phyloP scores from a whole-genome alignment of 2,329 filamentous ascomycete genomes.

The Pseudogymnoascus sp. region DNA sequence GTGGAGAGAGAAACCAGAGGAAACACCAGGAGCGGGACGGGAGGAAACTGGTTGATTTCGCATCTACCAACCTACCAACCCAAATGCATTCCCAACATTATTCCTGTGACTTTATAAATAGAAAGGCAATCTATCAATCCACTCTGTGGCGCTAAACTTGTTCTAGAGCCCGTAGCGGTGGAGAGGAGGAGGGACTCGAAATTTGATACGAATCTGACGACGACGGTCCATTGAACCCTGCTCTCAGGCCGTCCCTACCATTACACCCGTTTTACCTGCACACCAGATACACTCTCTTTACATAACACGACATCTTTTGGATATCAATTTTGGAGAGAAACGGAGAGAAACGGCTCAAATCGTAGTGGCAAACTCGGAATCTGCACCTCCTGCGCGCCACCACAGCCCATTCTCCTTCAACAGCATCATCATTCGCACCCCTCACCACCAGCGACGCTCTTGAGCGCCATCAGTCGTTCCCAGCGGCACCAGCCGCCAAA shows the following conservation, averaged over 20 bases:
- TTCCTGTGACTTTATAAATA: slow-evolving; percentile 5
- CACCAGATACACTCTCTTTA: neutral
- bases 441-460: neutral
- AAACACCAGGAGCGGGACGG: neutral
- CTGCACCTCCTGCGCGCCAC: neutral
- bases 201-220: slow-evolving; percentile 2
- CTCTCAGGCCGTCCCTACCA: neutral
- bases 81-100: neutral
- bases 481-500: slow-evolving; percentile 1
- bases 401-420: neutral
- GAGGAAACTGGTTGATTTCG: neutral
- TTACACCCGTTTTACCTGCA: neutral
- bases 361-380: neutral
- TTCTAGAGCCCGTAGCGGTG: neutral
- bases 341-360: neutral
- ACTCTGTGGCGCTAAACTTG: neutral
- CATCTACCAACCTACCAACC: neutral
- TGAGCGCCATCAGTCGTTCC: neutral
- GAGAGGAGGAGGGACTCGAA: slow-evolving; percentile 8
- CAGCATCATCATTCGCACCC: neutral
- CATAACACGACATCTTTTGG: neutral
- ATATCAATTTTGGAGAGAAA: neutral
- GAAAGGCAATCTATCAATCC: slow-evolving; percentile 4
- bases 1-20: neutral
- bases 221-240: neutral